Evolutionary conservation across 2,329 filamentous ascomycete species (phyloP), one percentile per base, ranked within the genome.

Genomic region (Penicillium paneum): DNA sequence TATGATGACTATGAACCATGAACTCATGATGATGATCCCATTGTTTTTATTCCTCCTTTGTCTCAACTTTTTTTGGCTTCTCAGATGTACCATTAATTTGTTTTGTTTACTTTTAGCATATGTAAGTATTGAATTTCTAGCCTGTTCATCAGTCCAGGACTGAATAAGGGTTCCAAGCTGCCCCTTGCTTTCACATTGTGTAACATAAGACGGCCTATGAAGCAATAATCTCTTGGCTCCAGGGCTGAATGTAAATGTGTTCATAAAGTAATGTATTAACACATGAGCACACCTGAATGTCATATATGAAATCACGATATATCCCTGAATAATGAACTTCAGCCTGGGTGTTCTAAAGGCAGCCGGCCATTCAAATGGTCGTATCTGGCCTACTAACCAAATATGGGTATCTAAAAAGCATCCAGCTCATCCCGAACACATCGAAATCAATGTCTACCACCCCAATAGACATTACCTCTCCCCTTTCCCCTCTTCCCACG

Each of bases 1-100:
- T 54, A 60, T 56, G 64, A 64, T 55, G 49, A 42, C 54, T 53
- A 64, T 32, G 59, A 62, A 45, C 38, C 55, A 61, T 41, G 40
- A 62, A 34, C 8, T n/a, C 53, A 60, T 57, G 56, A 53, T 59
- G 39, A 45, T 51, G 48, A 40, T 41, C 12, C 12, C n/a, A 17
- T 29, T 50, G 28, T 44, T 59, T 50, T 44, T 39, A 15, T 34
- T 21, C 29, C 24, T 49, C 29, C 24, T 49, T 49, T 50, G 13
- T 40, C 46, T 53, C 39, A 19, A 15, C 36, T 52, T 17, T 34
- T 26, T 7, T 43, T 38, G 12, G 11, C 29, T n/a, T 26, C 26
- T 15, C 12, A 39, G 19, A 39, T 54, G 46, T 54, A 54, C 28
- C 35, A 44, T 44, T 26, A 39, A 10, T 17, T 42, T 35, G 28